Evolutionary conservation across 768 basidiomycete species (phyloP).

Genomic region (Glaciozyma martinii): DNA sequence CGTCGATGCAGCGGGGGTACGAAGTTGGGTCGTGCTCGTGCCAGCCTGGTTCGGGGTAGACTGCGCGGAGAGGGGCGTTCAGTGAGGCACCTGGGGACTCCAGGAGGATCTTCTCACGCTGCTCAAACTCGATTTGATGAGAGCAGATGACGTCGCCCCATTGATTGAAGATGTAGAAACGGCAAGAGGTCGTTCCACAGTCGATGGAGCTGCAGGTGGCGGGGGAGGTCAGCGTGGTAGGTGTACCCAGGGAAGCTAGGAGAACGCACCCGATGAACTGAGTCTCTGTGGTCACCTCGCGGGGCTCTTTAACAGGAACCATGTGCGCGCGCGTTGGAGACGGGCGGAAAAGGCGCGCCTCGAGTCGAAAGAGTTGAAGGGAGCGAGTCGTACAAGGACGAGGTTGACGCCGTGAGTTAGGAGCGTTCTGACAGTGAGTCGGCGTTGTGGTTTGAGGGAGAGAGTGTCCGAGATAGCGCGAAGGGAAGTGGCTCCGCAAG

Average conservation of each 20-base stretch:
- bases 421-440: too few species aligned
- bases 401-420: too few species aligned
- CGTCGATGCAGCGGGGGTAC: slow-evolving; percentile 63
- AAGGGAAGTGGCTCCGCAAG: too few species aligned
- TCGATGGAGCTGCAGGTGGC: slow-evolving; percentile 27
- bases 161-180: slow-evolving; percentile 37
- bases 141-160: slow-evolving; percentile 51
- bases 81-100: slow-evolving; percentile 44
- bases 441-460: too few species aligned
- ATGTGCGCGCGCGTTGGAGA: too few species aligned
- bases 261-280: slow-evolving; percentile 22
- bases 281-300: slow-evolving; percentile 11
- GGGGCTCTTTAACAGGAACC: too few species aligned
- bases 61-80: neutral
- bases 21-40: slow-evolving; percentile 87
- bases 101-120: slow-evolving; percentile 50
- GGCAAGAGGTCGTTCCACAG: slow-evolving; percentile 31
- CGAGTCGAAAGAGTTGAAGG: too few species aligned
- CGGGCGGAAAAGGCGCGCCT: too few species aligned
- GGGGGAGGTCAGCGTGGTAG: neutral
- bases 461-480: too few species aligned
- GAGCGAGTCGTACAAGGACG: too few species aligned
- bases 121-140: slow-evolving; percentile 85
- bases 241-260: neutral
- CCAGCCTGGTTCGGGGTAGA: slow-evolving; percentile 52